Base-by-base conservation (phyloP, 306 rosid genomes). In the Begonia loranthoides region DNA sequence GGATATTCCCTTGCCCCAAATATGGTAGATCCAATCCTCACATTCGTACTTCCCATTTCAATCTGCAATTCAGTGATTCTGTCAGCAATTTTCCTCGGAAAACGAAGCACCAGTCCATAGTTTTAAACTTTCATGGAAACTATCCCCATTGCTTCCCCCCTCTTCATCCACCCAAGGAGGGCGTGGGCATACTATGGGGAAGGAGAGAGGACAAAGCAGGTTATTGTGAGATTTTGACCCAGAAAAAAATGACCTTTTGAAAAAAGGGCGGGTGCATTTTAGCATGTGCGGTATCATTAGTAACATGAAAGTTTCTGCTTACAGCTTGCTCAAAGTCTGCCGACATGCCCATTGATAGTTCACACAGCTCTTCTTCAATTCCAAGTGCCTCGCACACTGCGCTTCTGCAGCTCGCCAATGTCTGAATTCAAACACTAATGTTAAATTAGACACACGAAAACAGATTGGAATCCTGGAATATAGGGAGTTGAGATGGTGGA, bases 341-440 rank as follows among this genome's bases (percentile, higher is more conserved):
- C 58, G 94, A 80, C 95, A 90, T 86, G 70, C 99, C 95, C 95
- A 90, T 90, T 17, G 95, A 90, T 56, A 90, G 76, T 51, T 86
- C 94, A 50, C 88, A 86, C 24, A 73, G 81, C 45, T 76, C 90
- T 65, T 82, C 95, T 54, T 85, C 15, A 52, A 80, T 76, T 66
- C 70, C 94, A 38, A 86, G 74, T 56, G 75, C 93, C 64, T 68
- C 61, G 67, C 95, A 90, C 65, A 82, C 86, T 63, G 78, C 95
- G 47, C 71, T 71, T 76, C 92, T 74, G 65, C 94, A 90, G 60
- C 65, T 65, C 4, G 84, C 78, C 61, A 90, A 63, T 17, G 73
- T 67, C 95, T 90, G 68, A 60, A 41, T 49, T 63, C 60, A 55
- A 53, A 52, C 22, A 56, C 9, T 68, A 54, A 36, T 62, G 58